Base-by-base conservation (phyloP, 768 basidiomycete genomes). In the Leccinum broughii region DNA sequence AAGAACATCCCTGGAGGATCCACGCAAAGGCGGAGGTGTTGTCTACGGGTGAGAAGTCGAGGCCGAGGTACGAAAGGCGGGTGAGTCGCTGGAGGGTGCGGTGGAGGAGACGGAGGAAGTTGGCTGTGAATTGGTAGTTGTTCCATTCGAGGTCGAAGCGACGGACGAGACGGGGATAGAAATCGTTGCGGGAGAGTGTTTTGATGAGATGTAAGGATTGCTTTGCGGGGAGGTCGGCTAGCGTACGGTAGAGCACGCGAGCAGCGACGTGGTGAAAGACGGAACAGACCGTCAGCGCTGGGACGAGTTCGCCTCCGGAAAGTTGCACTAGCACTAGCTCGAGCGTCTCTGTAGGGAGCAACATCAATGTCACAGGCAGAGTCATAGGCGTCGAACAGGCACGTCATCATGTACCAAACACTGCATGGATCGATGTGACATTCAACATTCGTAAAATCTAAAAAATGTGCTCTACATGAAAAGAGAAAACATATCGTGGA, bases 21-120 rank as follows among this genome's bases (percentile, higher is more conserved):
- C 85, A 85, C 3, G 78, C 71, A 3, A 82, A 76, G 32, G 71
- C 4, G 63, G 66, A 56, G 70, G 75, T 32, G 56, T 68, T 73
- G 62, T 78, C 73, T 5, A 46, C 59, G 4, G 63, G 15, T 66
- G 83, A 66, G 56, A 87, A 75, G 56, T 87, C 85, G 63, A 88
- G 76, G 44, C 70, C 70, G 41, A 88, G 80, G 32, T 74, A 64
- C 35, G 68, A 62, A 26, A 87, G 79, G 51, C 64, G 61, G 30
- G 66, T 60, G 51, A 83, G 77, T 6, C 72, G 71, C 8, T 60
- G 68, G 34, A 88, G 77, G 5, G 77, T 73, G 51, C 73, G 71
- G 28, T 77, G 75, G n/a, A 87, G 71, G 37, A 86, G 81, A 28
- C 63, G 70, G 63, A 85, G 82, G 60, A 83, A 74, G 65, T 83